These are phyloP conservation scores for Cordyceps farinosa DNA, from an alignment of 2,329 filamentous ascomycete species.

Conservation along the genomic window DNA sequence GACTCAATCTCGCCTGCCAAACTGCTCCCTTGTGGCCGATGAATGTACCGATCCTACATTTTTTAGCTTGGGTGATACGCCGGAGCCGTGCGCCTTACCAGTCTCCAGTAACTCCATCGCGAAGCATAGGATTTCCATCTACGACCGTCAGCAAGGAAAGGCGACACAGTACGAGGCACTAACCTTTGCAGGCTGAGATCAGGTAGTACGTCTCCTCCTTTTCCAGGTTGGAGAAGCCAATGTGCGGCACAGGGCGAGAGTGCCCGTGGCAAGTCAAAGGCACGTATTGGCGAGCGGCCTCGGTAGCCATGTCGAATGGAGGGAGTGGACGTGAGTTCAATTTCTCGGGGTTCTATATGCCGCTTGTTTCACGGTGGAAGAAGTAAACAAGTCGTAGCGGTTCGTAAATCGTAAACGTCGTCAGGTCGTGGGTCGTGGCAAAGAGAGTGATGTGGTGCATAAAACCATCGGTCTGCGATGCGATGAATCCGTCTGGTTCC, in stretches of 20 bases:
- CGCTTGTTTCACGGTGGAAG: background rate
- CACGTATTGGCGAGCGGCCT: constrained; percentile 59
- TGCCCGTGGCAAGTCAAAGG: constrained; percentile 93
- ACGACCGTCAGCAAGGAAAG: constrained; percentile 26
- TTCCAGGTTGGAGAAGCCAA: constrained; percentile 81
- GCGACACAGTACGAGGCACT: constrained; percentile 20
- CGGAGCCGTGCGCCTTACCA: constrained; percentile 53
- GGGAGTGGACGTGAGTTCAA: background rate
- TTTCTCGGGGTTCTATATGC: background rate
- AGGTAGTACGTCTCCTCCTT: constrained; percentile 85
- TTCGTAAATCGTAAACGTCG: constrained; percentile 15
- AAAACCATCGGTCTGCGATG: background rate
- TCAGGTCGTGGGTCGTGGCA: constrained; percentile 6
- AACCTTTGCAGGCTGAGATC: constrained; percentile 89
- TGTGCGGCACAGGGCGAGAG: constrained; percentile 85
- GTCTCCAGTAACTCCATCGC: constrained; percentile 91
- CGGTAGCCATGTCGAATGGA: constrained; percentile 31
- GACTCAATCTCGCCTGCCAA: constrained; percentile 89
- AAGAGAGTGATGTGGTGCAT: constrained; percentile 2
- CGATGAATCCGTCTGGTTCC: constrained; percentile 1
- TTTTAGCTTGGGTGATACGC: constrained; percentile 42
- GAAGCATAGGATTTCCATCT: constrained; percentile 98
- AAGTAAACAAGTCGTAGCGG: constrained; percentile 10
- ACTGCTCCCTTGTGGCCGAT: constrained; percentile 97
- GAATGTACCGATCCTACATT: constrained; percentile 90